phyloP scores from a whole-genome alignment of 1,284 basidiomycete genomes.

The Rhodotorula sp. region DNA sequence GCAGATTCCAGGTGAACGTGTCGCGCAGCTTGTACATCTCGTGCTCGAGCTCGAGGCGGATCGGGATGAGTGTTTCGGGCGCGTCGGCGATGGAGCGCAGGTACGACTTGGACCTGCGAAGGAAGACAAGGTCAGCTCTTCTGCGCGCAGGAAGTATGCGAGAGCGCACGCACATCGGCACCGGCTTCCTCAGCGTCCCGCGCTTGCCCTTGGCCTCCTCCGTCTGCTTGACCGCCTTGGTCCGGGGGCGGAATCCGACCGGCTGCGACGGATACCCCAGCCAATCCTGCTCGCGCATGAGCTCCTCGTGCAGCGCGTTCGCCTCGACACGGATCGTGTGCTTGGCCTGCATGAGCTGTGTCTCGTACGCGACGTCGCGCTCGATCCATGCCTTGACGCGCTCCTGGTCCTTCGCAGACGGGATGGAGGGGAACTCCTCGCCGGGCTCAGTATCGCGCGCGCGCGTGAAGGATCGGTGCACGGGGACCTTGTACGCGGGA shows the following conservation, averaged over 20 bases:
- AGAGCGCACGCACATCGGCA: slow-evolving; percentile 50
- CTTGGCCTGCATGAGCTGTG: slow-evolving; percentile 49
- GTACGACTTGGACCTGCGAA: slow-evolving; percentile 64
- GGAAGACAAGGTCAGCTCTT: slow-evolving; percentile 20
- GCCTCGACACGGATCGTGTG: slow-evolving; percentile 45
- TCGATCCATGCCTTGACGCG: slow-evolving; percentile 60
- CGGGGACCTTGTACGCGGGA: slow-evolving; percentile 30
- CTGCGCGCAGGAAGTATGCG: slow-evolving; percentile 19
- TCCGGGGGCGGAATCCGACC: slow-evolving; percentile 27
- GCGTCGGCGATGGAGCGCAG: slow-evolving; percentile 62
- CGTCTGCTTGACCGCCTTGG: slow-evolving; percentile 30
- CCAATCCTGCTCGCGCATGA: slow-evolving; percentile 42
- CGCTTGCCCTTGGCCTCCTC: slow-evolving; percentile 38
- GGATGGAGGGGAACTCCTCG: slow-evolving; percentile 32
- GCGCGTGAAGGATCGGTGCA: slow-evolving; percentile 19
- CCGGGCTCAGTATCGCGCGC: slow-evolving; percentile 27
- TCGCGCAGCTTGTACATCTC: slow-evolving; percentile 87
- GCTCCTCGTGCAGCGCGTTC: slow-evolving; percentile 29
- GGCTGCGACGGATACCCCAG: slow-evolving; percentile 29
- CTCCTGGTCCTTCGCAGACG: slow-evolving; percentile 15
- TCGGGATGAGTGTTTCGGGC: slow-evolving; percentile 82
- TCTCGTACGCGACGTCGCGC: slow-evolving; percentile 58
- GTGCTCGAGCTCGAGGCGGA: slow-evolving; percentile 92
- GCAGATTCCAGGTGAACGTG: slow-evolving; percentile 95
- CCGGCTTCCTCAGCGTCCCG: slow-evolving; percentile 49